A percentile compares a stretch with the other conserved stretches of the same genome.
Conservation (phyloP, 106 monocot species). For the Apostasia shenzhenica region DNA sequence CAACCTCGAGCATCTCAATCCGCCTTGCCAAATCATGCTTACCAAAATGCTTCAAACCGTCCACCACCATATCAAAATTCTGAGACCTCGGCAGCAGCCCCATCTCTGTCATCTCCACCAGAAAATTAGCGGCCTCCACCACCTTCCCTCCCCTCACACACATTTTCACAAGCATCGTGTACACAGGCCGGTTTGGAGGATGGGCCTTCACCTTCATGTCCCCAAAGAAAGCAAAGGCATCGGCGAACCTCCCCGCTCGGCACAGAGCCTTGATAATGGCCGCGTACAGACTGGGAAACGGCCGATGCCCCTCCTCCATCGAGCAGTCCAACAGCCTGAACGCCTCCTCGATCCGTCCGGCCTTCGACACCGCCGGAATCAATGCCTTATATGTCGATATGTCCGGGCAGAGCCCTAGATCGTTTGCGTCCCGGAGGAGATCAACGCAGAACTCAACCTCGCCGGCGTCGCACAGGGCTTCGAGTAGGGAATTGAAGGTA, state of each 20-base stretch:
- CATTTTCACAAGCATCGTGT: slow-evolving; percentile 95
- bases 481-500: slow-evolving; percentile 71
- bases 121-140: slow-evolving; percentile 73
- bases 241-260: slow-evolving; percentile 67
- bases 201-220: slow-evolving; percentile 84
- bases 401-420: slow-evolving; percentile 65
- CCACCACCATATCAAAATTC: slow-evolving; percentile 76
- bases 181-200: slow-evolving; percentile 81
- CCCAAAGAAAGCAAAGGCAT: slow-evolving; percentile 67
- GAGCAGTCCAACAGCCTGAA: slow-evolving; percentile 51
- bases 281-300: slow-evolving; percentile 89
- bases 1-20: slow-evolving; percentile 73
- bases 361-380: slow-evolving; percentile 67
- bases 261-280: slow-evolving; percentile 77
- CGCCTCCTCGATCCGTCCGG: slow-evolving; percentile 65
- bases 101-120: slow-evolving; percentile 88
- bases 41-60: slow-evolving; percentile 82
- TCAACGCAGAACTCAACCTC: slow-evolving; percentile 61
- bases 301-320: slow-evolving; percentile 69
- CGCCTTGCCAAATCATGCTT: slow-evolving; percentile 76
- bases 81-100: slow-evolving; percentile 61
- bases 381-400: slow-evolving; percentile 76
- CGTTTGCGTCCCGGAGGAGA: slow-evolving; percentile 46
- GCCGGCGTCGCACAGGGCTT: slow-evolving; percentile 51
- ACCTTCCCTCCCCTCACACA: slow-evolving; percentile 76